These are phyloP conservation scores for Phytophthora meadii DNA, from an alignment of 352 stramenopile genomes.

Conservation along the genomic window DNA sequence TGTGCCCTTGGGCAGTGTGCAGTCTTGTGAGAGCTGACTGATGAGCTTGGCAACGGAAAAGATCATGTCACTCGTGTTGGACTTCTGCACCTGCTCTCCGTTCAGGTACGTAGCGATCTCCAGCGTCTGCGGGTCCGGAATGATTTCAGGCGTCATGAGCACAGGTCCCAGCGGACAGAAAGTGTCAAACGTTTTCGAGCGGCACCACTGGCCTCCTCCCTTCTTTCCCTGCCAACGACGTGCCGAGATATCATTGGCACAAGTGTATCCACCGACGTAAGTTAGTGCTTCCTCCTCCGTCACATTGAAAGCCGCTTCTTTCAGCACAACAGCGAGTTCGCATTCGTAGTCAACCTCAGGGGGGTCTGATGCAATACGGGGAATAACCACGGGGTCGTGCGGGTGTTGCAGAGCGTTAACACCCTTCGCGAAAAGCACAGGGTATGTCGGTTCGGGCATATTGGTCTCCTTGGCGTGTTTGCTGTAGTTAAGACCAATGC, in stretches of 20 bases:
- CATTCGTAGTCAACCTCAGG: slow-evolving; percentile 92
- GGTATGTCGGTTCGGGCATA: slow-evolving; percentile 78
- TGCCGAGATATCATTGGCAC: slow-evolving; percentile 89
- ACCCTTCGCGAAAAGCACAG: slow-evolving; percentile 91
- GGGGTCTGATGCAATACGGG: slow-evolving; percentile 66
- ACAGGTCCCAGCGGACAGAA: slow-evolving; percentile 91
- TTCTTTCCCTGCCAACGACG: slow-evolving; percentile 89
- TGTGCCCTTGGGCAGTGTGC: slow-evolving; percentile 86
- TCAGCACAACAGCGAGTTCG: slow-evolving; percentile 90
- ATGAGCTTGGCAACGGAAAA: slow-evolving; percentile 91
- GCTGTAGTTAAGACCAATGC: slow-evolving; percentile 92
- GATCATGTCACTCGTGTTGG: slow-evolving; percentile 92
- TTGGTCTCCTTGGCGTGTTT: slow-evolving; percentile 91
- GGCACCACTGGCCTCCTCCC: slow-evolving; percentile 89
- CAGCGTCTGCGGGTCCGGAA: slow-evolving; percentile 80
- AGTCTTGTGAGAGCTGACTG: slow-evolving; percentile 90
- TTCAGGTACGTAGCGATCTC: slow-evolving; percentile 86
- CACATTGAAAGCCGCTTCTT: slow-evolving; percentile 84
- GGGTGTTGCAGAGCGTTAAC: slow-evolving; percentile 82
- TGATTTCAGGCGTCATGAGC: slow-evolving; percentile 78
- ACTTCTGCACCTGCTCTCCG: slow-evolving; percentile 86
- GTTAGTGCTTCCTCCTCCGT: slow-evolving; percentile 81
- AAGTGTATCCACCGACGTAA: slow-evolving; percentile 91
- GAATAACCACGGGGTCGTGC: slow-evolving; percentile 81
- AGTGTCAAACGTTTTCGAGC: slow-evolving; percentile 91